Evolutionary conservation across 148 eudicot genomes (phyloP).

Genomic region (Cornus suecica): DNA sequence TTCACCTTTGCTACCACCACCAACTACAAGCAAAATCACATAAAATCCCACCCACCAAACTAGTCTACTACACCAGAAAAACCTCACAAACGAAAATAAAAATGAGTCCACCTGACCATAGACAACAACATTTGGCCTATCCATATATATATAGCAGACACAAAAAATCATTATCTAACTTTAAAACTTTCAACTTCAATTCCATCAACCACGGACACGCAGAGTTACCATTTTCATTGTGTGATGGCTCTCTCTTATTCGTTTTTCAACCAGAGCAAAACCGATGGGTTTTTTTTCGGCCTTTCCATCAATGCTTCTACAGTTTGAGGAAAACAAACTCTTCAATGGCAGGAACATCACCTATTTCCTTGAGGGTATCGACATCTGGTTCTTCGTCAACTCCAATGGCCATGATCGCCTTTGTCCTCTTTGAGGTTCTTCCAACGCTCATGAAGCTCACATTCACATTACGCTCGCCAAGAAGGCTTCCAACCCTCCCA

Average conservation of each 20-base stretch:
- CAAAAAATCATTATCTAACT: not conserved
- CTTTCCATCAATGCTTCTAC: slow-evolving; percentile 8
- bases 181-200: not conserved
- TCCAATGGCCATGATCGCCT: slow-evolving; percentile 95
- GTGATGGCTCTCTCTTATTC: not conserved
- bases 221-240: not conserved
- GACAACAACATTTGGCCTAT: not conserved
- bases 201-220: not conserved
- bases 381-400: slow-evolving; percentile 75
- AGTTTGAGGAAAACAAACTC: slow-evolving; percentile 86
- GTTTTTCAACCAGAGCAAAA: not conserved
- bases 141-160: too few relatives aligned
- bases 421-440: slow-evolving; percentile 48
- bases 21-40: too few relatives aligned
- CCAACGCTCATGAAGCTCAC: slow-evolving; percentile 92
- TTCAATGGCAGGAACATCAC: slow-evolving; percentile 69
- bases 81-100: not conserved
- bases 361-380: slow-evolving; percentile 62
- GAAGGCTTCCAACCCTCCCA: slow-evolving; percentile 72
- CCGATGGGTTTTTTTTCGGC: not conserved
- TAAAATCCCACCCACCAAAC: not conserved
- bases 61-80: too few relatives aligned
- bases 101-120: not conserved
- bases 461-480: slow-evolving; percentile 67
- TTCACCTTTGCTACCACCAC: not conserved